Base-by-base conservation (phyloP, 2,329 filamentous ascomycete species). In the Aspergillus phoenicis region DNA sequence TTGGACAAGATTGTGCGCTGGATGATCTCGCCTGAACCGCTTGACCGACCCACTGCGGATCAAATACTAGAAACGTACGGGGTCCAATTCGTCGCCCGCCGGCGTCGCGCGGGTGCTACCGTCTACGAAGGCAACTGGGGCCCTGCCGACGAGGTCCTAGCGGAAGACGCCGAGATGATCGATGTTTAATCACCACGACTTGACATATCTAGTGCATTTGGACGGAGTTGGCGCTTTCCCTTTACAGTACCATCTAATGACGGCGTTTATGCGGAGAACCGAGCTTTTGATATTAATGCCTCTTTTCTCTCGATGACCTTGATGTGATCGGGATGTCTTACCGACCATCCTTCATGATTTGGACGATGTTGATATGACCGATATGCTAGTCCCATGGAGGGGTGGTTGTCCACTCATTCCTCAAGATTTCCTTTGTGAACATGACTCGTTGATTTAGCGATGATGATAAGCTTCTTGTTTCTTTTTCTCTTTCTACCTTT, bases 81-180 rank as follows among this genome's bases (percentile, higher is more conserved):
- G 24, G 84, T 97, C 56, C 85, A 84, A 63, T 99, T 95, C 91
- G 89, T 96, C 33, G 85, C 88, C 58, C 80, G 82, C 54, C 88
- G 93, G 64, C 88, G 93, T 58, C 88, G 90, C 58, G 91, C 93
- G 10, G 91, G 93, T 48, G 95, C 95, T n/a, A 97, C 93, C 0
- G 88, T 99, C 57, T 99, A 91, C 69, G 95, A 99, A 79, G 95
- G 95, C 64, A 95, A 91, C 74, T 99, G 93, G 90, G 95, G 95
- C 4, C 94, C 94, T 33, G 84, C 84, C 24, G 88, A 88, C 65
- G 84, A 88, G 64, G 80, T 87, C 20, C 79, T 87, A 58, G 79
- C 78, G 24, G 81, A 82, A 67, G 82, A 84, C 73, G 82, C 84
- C 49, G 86, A 89, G 73, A 88, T 88, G 84, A 85, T 87, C 75